Conservation (phyloP, 179 eudicot species). For the Spinacia oleracea region DNA sequence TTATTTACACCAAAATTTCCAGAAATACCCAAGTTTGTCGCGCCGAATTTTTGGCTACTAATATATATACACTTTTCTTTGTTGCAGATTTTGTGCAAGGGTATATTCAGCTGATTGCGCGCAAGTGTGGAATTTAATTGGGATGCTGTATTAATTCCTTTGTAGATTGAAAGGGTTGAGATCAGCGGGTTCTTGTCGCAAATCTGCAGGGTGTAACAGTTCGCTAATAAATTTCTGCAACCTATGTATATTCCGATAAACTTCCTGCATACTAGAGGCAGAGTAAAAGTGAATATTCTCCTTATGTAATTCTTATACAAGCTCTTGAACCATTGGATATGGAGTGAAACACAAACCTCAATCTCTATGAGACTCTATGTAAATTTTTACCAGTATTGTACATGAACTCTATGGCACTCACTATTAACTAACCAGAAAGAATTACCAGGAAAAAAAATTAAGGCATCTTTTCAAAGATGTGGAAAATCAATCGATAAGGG, state of each 20-base stretch:
- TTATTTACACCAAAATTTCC: neutral
- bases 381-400: neutral
- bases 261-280: slow-evolving; percentile 15
- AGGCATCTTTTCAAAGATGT: neutral
- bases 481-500: slow-evolving; percentile 1
- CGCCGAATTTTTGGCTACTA: neutral
- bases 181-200: neutral
- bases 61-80: neutral
- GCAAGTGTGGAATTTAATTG: neutral
- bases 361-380: neutral
- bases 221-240: slow-evolving; percentile 14
- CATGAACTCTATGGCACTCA: neutral
- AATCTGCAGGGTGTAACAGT: slow-evolving; percentile 4
- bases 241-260: slow-evolving; percentile 26
- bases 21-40: neutral
- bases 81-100: slow-evolving; percentile 24
- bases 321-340: slow-evolving; percentile 1
- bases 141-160: slow-evolving; percentile 3
- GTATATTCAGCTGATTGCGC: neutral
- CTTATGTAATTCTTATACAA: slow-evolving; percentile 17
- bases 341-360: neutral
- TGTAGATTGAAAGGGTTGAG: neutral
- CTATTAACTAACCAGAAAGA: neutral
- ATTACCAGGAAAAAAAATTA: neutral
- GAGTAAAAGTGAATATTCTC: neutral